Evolutionary conservation across 345 rosid species (phyloP).

Genomic region (Boechera divaricarpa): DNA sequence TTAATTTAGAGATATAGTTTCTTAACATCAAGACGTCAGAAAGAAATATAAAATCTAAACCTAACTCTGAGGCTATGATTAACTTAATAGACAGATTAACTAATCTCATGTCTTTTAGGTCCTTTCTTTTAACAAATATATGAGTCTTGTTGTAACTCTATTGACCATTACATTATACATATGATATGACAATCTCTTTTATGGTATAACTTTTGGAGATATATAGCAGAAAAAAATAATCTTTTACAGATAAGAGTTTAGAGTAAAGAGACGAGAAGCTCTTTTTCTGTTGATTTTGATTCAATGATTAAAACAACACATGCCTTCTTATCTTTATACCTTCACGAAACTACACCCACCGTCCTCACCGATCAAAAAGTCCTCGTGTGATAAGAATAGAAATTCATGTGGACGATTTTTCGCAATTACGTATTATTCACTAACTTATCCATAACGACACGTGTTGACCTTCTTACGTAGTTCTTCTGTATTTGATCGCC

Average conservation of each 20-base stretch:
- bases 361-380: conserved; percentile 27
- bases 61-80: not conserved
- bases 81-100: not conserved
- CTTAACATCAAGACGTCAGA: not conserved
- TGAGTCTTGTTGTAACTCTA: too few species aligned
- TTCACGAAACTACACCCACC: conserved; percentile 20
- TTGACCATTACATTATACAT: not conserved
- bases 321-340: not conserved
- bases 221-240: too few species aligned
- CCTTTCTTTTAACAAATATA: not conserved
- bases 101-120: not conserved
- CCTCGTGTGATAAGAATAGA: not conserved
- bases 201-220: not conserved
- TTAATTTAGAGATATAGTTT: not conserved
- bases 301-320: not conserved
- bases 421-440: not conserved
- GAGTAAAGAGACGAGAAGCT: not conserved
- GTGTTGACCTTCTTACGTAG: conserved; percentile 26
- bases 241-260: not conserved
- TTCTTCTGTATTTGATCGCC: conserved; percentile 17
- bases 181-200: not conserved
- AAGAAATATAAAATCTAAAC: not conserved
- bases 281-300: not conserved
- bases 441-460: not conserved
- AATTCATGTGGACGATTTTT: not conserved